Evolutionary conservation across 2,329 filamentous ascomycete species (phyloP).

Genomic region (Alternaria postmessia): DNA sequence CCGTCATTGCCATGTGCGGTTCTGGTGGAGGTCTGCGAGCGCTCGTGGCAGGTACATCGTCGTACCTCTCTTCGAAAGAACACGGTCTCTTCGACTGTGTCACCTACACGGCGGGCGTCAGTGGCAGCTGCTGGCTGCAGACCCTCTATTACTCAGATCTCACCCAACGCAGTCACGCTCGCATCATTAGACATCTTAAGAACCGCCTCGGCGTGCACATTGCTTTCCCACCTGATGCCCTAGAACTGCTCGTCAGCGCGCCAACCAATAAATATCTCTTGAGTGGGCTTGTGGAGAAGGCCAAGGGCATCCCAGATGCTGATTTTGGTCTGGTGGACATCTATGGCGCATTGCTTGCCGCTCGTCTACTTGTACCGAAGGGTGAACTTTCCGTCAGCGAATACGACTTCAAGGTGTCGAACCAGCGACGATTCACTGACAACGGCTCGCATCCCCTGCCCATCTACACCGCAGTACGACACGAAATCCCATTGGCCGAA

Average conservation of each 20-base stretch:
- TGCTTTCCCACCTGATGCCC: conserved; percentile 85
- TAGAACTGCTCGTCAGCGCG: conserved; percentile 81
- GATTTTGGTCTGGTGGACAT: conserved; percentile 92
- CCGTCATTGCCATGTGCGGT: conserved; percentile 90
- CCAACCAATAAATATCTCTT: conserved; percentile 94
- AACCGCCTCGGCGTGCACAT: conserved; percentile 86
- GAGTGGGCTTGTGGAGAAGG: conserved; percentile 87
- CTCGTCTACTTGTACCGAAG: conserved; percentile 83
- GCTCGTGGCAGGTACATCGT: conserved; percentile 88
- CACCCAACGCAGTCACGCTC: conserved; percentile 70
- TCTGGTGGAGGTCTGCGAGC: conserved; percentile 92
- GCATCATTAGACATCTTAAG: conserved; percentile 85
- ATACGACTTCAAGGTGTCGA: conserved; percentile 87
- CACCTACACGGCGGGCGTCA: conserved; percentile 95
- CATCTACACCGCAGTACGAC: conserved; percentile 93
- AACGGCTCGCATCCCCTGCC: conserved; percentile 85
- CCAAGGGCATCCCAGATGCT: conserved; percentile 80
- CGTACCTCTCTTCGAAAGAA: conserved; percentile 82
- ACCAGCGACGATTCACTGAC: conserved; percentile 78
- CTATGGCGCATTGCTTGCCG: conserved; percentile 86
- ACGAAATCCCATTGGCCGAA: conserved; percentile 82
- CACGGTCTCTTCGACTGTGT: conserved; percentile 91
- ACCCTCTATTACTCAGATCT: conserved; percentile 85
- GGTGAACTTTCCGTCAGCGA: conserved; percentile 81
- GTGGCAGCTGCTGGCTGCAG: conserved; percentile 95